Evolutionary conservation across 805 yeast genomes (phyloP).

Genomic region (Zygosaccharomyces rouxii): DNA sequence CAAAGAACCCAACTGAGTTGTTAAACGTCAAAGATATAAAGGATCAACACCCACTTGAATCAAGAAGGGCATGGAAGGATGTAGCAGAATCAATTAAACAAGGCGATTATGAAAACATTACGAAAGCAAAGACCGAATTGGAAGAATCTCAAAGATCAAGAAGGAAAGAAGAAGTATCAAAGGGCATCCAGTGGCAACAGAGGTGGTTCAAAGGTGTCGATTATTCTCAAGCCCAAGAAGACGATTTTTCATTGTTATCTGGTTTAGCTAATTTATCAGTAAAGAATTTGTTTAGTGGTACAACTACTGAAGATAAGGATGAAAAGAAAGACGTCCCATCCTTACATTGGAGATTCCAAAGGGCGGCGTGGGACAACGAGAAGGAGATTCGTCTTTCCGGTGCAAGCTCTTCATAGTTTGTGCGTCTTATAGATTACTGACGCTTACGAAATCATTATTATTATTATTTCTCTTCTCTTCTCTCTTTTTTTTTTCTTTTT

Average conservation of each 20-base stretch:
- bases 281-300: slow-evolving; percentile 65
- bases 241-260: slow-evolving; percentile 41
- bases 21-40: slow-evolving; percentile 75
- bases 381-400: slow-evolving; percentile 41
- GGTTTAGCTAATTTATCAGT: slow-evolving; percentile 52
- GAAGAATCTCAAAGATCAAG: slow-evolving; percentile 83
- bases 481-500: neutral
- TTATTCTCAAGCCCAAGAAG: slow-evolving; percentile 32
- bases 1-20: slow-evolving; percentile 45
- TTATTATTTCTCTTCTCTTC: neutral
- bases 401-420: slow-evolving; percentile 6
- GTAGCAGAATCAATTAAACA: slow-evolving; percentile 82
- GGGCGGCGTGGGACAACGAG: slow-evolving; percentile 53
- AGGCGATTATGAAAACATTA: slow-evolving; percentile 73
- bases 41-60: slow-evolving; percentile 74
- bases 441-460: slow-evolving; percentile 1
- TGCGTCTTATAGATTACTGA: slow-evolving; percentile 9
- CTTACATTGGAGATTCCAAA: slow-evolving; percentile 66
- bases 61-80: slow-evolving; percentile 82
- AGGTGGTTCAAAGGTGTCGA: slow-evolving; percentile 71
- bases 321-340: slow-evolving; percentile 44
- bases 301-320: slow-evolving; percentile 50
- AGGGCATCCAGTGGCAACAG: slow-evolving; percentile 65
- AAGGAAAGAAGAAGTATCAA: slow-evolving; percentile 65
- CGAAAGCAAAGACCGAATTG: slow-evolving; percentile 66